Evolutionary conservation across 2,329 filamentous ascomycete genomes (phyloP), one percentile per base, ranked within the genome.

Genomic region (Thielaviopsis euricoi): DNA sequence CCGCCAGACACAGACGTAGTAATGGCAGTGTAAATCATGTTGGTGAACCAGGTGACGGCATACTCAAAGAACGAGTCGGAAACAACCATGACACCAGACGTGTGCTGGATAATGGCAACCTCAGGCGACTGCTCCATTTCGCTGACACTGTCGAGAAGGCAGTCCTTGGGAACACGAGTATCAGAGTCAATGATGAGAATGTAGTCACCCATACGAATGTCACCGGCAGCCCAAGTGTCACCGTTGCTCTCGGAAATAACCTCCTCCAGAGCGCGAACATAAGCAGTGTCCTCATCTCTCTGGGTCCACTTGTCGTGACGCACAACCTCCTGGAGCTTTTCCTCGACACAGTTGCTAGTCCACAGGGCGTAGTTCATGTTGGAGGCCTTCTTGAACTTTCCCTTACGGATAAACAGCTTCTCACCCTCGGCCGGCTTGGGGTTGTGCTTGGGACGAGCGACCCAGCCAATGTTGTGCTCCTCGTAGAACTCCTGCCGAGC

Each of bases 71-170:
- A 86, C 56, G 78, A 82, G 64, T 80, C 73, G 1, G 82, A 79
- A 10, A 89, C 83, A 63, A 89, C 82, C 85, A 89, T 89, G 60
- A 89, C 85, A 25, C 84, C 83, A 6, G 84, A 86, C 0, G 78
- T 78, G 69, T 85, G 85, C 66, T 88, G 85, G 59, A 87, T 74
- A 64, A 88, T 86, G 19, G 78, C 85, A 0, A 86, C 82, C 63
- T 87, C 79, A 0, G 82, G 84, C 15, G 77, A 83, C 62, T 79
- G 74, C 62, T 83, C 80, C 83, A 88, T 86, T 67, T 87, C 85
- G 17, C 77, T 79, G 19, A 81, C 83, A n/a, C 80, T 82, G 62
- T 86, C 81, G 9, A 87, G 71, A 13, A 87, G 73, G 62, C 82
- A 87, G 63, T 87, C 83, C 0, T 73, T 69, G 0, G 85, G 84